Base-by-base conservation (phyloP, 2,329 filamentous ascomycete genomes). In the Neonectria punicea region DNA sequence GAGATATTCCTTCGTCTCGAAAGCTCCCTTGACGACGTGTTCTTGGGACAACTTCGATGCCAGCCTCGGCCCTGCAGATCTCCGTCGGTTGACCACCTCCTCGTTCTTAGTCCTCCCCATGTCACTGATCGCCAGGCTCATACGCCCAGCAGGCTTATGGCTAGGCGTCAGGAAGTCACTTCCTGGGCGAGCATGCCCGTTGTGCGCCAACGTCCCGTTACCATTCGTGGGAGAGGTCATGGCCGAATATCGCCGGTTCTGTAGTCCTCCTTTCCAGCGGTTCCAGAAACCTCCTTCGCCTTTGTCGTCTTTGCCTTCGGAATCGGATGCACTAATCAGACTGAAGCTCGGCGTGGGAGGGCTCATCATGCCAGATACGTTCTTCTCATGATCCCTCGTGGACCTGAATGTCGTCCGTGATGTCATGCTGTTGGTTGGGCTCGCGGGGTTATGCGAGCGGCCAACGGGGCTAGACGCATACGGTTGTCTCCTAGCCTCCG, bases 291-390 rank as follows among this genome's bases (percentile, higher is more conserved):
- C 25, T 68, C 78, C 75, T 8, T 81, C 79, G 2, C 79, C 81
- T 4, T 81, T 82, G 4, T 83, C 81, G 28, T 81, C 79, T 6
- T 79, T 77, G 10, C 81, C 74, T 16, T 82, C 76, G 1, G 75
- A 67, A 16, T 78, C 77, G 7, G 74, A 71, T 5, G 74, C 73
- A 39, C 74, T 78, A 7, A 79, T 78, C 28, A 88, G 80, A 5
- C 81, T 86, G 72, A 89, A 89, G 64, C 86, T 86, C 2, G 87
- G 87, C 1, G 85, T 85, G 1, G 86, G 87, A 0, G 84, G 85
- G 2, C 80, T 74, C 4, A 74, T 72, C 1, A 74, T 73, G 14
- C 66, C 66, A 11, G 30, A 39, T 30, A 75, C 74, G 51, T 72
- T 70, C 53, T 70, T 71, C 16, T 70, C 69, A 58, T 65, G 71